Evolutionary conservation across 2,329 filamentous ascomycete species (phyloP).

Genomic region (Ophiocordyceps polyrhachis-furcata): DNA sequence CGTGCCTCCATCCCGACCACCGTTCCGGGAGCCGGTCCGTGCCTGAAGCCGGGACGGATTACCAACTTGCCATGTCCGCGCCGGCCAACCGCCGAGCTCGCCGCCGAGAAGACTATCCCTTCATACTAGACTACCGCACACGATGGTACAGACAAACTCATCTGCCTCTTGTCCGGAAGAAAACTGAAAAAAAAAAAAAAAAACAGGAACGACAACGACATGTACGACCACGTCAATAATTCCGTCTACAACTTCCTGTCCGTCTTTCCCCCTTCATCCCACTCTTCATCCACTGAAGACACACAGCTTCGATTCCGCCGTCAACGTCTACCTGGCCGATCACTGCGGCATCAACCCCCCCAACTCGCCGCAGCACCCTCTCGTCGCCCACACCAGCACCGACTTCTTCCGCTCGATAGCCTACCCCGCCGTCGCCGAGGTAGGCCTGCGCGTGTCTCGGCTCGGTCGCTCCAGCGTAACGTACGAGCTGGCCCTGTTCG

Average conservation of each 20-base stretch:
- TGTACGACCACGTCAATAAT: constrained; percentile 91
- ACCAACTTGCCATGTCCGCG: constrained; percentile 3
- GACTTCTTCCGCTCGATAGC: constrained; percentile 70
- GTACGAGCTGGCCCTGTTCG: constrained; percentile 80
- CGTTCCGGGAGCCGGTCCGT: neutral
- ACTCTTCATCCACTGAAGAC: neutral
- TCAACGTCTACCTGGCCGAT: constrained; percentile 75
- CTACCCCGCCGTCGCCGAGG: constrained; percentile 66
- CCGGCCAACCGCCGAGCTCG: constrained; percentile 34
- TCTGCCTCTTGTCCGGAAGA: no score
- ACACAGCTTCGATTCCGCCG: constrained; percentile 61
- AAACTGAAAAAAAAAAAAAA: no score
- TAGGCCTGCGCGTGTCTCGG: constrained; percentile 66
- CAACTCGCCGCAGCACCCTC: constrained; percentile 52
- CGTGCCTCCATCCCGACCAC: neutral
- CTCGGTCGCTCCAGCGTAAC: constrained; percentile 73
- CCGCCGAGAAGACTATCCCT: constrained; percentile 55
- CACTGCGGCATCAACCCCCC: constrained; percentile 57
- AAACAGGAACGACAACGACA: constrained; percentile 73
- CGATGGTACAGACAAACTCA: constrained; percentile 43
- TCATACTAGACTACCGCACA: constrained; percentile 64
- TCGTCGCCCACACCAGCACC: constrained; percentile 72
- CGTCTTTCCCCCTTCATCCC: neutral
- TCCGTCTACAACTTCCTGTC: constrained; percentile 66
- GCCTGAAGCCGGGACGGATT: neutral